These are phyloP conservation scores for Diutina rugosa DNA, from an alignment of 1,139 yeast species.

Conservation along the genomic window DNA sequence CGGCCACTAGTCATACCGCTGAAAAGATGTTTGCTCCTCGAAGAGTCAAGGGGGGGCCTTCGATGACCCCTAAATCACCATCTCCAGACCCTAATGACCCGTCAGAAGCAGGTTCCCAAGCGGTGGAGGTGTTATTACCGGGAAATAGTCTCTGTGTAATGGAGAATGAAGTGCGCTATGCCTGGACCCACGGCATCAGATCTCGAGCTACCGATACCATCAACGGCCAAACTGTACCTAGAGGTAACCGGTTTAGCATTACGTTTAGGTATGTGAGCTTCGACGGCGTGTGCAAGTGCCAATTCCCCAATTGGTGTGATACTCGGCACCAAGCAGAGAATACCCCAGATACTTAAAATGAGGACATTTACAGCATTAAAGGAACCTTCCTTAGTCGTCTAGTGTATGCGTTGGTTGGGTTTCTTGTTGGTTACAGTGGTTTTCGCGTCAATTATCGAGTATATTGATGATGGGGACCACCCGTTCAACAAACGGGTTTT, in stretches of 20 bases:
- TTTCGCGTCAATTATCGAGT: neutral
- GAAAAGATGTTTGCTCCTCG: conserved; percentile 1
- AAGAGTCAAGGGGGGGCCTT: neutral
- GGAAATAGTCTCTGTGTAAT: neutral
- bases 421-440: neutral
- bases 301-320: conserved; percentile 1
- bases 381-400: neutral
- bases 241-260: neutral
- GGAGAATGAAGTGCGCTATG: neutral
- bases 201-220: neutral
- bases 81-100: neutral
- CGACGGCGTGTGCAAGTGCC: neutral
- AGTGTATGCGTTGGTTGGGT: neutral
- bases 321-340: neutral
- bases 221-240: neutral
- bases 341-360: neutral
- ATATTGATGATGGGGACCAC: neutral
- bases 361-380: neutral
- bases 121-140: neutral
- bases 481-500: neutral
- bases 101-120: neutral
- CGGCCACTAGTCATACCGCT: neutral
- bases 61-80: neutral
- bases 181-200: conserved; percentile 1
- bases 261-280: neutral